Base-by-base conservation (phyloP, 345 rosid genomes). In the Populus simonii region DNA sequence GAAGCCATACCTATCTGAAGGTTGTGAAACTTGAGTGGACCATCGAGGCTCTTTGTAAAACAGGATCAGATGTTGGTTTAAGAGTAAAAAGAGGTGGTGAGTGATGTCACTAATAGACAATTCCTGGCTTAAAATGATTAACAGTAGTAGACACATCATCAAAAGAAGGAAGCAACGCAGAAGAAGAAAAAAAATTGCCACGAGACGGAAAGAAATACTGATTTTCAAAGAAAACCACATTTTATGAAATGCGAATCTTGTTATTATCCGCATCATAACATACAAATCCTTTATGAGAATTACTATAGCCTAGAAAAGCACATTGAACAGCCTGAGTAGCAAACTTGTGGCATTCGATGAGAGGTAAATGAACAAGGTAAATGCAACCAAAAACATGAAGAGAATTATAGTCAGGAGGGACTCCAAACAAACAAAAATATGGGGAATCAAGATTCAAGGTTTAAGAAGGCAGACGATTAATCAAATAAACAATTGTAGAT, bases 321-420 rank as follows among this genome's bases (percentile, higher is more conserved):
- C 13, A 10, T 0, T 62, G 11, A n/a, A 22, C 7, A 9, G 0
- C 31, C 7, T 11, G 1, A 0, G 13, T 0, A 29, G 0, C 7
- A 51, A 51, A 8, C 57, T 51, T 51, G 8, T 51, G 57, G 20
- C 1, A 8, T 17, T 51, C 0, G 2, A 49, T 49, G 20, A 20
- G 18, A 49, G 22, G 2, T 17, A 49, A 49, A 20, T 16, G 70
- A 33, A 7, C 16, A 67, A 33, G 6, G 22, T 27, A 67, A 16
- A 67, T 38, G 18, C n/a, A 36, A 67, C 23, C 7, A 33, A 33
- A 31, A 17, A 33, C 29, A 62, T 10, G 31, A 23, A n/a, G 31
- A n/a, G 6, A 62, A 8, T 23, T n/a, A 8, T n/a, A 22, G 27
- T 31, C 0, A 67, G 25, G 12, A 67, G 13, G 8, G 36, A 31